These are phyloP conservation scores for Chytriomyces sp. DNA, from an alignment of 192 early-diverging fungal genomes.

Conservation along the genomic window DNA sequence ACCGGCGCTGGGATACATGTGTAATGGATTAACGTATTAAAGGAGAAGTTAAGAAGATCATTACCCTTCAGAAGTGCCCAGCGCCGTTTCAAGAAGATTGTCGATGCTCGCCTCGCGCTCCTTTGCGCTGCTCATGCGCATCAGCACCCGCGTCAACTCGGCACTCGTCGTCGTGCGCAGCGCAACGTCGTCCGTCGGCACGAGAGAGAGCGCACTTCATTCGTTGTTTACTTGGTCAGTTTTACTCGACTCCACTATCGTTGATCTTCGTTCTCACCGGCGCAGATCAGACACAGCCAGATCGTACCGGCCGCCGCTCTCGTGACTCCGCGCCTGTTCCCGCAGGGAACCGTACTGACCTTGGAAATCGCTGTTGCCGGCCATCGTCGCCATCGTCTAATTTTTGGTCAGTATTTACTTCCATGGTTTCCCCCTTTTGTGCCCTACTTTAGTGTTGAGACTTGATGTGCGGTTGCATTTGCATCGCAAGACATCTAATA, in stretches of 20 bases:
- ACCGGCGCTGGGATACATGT: not conserved
- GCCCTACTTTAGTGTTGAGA: too few relatives aligned
- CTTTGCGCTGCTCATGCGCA: not conserved
- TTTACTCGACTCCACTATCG: not conserved
- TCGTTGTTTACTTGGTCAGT: not conserved
- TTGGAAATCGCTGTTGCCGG: not conserved
- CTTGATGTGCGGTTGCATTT: too few relatives aligned
- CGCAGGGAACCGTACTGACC: not conserved
- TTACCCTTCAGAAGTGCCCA: not conserved
- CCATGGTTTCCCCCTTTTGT: too few relatives aligned
- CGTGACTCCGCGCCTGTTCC: constrained; percentile 4
- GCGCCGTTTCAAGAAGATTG: not conserved
- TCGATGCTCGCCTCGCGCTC: not conserved
- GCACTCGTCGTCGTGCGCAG: not conserved
- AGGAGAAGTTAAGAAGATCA: not conserved
- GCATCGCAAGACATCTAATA: too few relatives aligned
- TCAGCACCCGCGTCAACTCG: constrained; percentile 4
- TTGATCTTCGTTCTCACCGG: not conserved
- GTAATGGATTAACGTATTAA: not conserved
- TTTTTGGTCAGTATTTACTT: too few relatives aligned
- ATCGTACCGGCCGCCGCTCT: not conserved
- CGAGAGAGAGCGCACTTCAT: not conserved
- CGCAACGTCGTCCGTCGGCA: not conserved
- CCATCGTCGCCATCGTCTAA: too few relatives aligned
- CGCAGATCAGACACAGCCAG: constrained; percentile 13